Conservation (phyloP, 345 rosid genomes). For the Eucalyptus cloeziana region DNA sequence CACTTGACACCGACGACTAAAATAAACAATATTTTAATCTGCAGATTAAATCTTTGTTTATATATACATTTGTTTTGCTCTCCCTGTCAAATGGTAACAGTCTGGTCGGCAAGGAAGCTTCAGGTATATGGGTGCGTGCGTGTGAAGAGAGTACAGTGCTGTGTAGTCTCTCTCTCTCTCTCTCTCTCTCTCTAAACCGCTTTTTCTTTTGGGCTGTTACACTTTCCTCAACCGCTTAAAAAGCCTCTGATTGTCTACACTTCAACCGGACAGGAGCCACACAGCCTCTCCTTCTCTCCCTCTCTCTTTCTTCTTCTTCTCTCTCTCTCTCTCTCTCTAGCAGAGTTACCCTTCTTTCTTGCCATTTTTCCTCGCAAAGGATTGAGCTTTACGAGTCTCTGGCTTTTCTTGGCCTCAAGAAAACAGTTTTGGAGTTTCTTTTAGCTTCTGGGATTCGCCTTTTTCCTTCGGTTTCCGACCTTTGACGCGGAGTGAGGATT, state of each 20-base stretch:
- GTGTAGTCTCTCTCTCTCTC: background rate
- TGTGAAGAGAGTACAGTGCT: background rate
- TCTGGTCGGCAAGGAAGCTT: slow-evolving; percentile 13
- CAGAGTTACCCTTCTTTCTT: background rate
- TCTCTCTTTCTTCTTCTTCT: background rate
- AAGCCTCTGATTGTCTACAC: background rate
- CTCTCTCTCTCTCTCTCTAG: background rate
- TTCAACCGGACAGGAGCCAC: background rate
- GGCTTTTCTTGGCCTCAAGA: background rate
- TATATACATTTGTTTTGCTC: background rate
- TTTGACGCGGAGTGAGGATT: background rate
- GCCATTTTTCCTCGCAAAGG: background rate
- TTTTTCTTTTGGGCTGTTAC: background rate
- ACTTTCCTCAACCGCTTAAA: background rate
- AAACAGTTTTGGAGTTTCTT: background rate
- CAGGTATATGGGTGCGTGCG: background rate
- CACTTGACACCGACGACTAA: background rate
- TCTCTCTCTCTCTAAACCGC: background rate
- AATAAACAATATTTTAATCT: background rate
- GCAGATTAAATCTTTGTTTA: background rate
- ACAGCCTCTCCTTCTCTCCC: background rate
- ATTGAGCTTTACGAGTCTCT: background rate
- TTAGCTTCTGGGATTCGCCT: background rate
- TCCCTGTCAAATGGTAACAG: background rate
- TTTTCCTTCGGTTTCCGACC: background rate